Base-by-base conservation (phyloP, 441 rosid species). In the Croton setiger region DNA sequence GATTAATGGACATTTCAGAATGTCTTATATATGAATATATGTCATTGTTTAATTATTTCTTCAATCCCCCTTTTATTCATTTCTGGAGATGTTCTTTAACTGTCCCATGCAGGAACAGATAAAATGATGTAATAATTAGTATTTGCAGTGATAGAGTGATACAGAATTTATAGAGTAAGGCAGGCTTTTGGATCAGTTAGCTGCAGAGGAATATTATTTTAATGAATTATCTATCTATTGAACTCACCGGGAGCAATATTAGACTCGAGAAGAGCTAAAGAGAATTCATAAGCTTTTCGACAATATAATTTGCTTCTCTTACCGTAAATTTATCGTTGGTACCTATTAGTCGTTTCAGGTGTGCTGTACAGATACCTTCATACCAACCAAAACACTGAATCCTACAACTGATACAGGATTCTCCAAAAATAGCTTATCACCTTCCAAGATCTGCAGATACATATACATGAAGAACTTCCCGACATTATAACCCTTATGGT, bases 31-130 rank as follows among this genome's bases (percentile, higher is more conserved):
- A 33, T 43, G 63, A n/a, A 67, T 43, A 13, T 44, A 8, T 41
- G 57, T 48, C 23, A 17, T 17, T 43, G 61, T 67, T 43, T 67
- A 36, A 33, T 64, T 33, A 57, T 57, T 57, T 13, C 31, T 57
- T 57, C 7, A 2, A 54, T 9, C 21, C 33, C 18, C 52, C 4
- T 17, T 5, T n/a, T 56, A 4, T 31, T 27, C 14, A 11, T 10
- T 54, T 53, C 10, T 20, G 20, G 5, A n/a, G 14, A 15, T 4
- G n/a, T n/a, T 4, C 3, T 8, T 53, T 54, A 10, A 41, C 4
- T 44, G 47, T 14, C n/a, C 39, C n/a, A n/a, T 14, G 52, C n/a
- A 41, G 23, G 41, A 37, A 60, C 33, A 39, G 64, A 39, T 60
- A 48, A 0, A 52, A 13, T 54, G 35, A 56, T 56, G 18, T 56